Evolutionary conservation across 768 basidiomycete species (phyloP).

Genomic region (Chiua virens): DNA sequence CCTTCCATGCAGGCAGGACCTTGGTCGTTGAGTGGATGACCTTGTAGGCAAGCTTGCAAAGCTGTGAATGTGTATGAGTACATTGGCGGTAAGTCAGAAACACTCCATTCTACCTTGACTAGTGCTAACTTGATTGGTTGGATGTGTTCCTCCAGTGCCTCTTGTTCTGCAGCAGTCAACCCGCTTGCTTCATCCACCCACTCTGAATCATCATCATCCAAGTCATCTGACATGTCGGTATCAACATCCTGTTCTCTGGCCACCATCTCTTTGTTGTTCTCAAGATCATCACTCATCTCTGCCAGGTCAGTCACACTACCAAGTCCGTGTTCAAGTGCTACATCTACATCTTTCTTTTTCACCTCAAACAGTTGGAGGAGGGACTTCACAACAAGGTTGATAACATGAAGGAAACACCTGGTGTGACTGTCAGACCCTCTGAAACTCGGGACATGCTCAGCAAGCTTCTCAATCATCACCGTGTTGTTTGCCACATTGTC

Average conservation of each 20-base stretch:
- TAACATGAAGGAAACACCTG: conserved; percentile 13
- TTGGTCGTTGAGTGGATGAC: conserved; percentile 25
- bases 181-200: no score
- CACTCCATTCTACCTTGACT: neutral
- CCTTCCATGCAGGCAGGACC: conserved; percentile 19
- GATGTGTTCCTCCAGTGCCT: no score
- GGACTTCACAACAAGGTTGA: conserved; percentile 35
- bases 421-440: conserved; percentile 21
- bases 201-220: neutral
- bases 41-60: conserved; percentile 15
- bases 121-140: neutral
- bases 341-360: no score
- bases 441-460: conserved; percentile 16
- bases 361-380: conserved; percentile 37
- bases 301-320: no score
- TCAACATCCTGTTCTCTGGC: no score
- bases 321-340: no score
- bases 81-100: no score
- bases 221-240: no score
- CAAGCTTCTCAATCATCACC: conserved; percentile 18
- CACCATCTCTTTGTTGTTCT: no score
- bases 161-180: no score
- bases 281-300: no score
- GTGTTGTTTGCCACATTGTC: conserved; percentile 31
- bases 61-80: neutral